Conservation (phyloP, 345 rosid species). For the Pelargonium nanum region DNA sequence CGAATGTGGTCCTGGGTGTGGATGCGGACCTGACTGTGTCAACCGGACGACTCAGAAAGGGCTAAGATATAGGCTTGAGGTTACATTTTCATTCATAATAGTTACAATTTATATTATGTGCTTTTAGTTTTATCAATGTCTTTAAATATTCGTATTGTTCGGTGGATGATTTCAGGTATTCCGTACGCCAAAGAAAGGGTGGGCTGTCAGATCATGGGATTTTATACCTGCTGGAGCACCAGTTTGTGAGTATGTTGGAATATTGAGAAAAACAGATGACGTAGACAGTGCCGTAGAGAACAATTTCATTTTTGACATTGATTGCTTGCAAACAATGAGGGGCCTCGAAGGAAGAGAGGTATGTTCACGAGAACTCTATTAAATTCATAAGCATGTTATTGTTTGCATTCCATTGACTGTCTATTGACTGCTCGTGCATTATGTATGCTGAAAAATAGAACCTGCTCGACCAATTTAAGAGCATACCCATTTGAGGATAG, state of each 20-base stretch:
- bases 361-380: no score
- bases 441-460: no score
- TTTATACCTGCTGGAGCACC: conserved; percentile 90
- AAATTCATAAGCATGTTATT: no score
- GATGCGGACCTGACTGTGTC: conserved; percentile 72
- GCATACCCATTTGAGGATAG: no score
- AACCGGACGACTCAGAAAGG: conserved; percentile 74
- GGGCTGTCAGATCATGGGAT: conserved; percentile 97
- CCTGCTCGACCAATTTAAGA: no score
- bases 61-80: conserved; percentile 70
- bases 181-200: conserved; percentile 78
- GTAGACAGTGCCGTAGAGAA: conserved; percentile 53
- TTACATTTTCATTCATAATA: conserved; percentile 9
- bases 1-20: conserved; percentile 91
- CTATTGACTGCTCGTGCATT: no score
- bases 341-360: conserved; percentile 90
- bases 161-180: conserved; percentile 45
- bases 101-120: not conserved
- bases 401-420: no score
- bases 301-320: conserved; percentile 77
- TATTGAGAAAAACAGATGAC: conserved; percentile 61
- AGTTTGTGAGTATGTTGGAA: conserved; percentile 80
- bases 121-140: not conserved
- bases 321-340: conserved; percentile 88
- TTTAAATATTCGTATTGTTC: not conserved